Evolutionary conservation across 78 protist species (phyloP), one percentile per base, ranked within the genome.

Genomic region (Tieghemostelium lacteum): DNA sequence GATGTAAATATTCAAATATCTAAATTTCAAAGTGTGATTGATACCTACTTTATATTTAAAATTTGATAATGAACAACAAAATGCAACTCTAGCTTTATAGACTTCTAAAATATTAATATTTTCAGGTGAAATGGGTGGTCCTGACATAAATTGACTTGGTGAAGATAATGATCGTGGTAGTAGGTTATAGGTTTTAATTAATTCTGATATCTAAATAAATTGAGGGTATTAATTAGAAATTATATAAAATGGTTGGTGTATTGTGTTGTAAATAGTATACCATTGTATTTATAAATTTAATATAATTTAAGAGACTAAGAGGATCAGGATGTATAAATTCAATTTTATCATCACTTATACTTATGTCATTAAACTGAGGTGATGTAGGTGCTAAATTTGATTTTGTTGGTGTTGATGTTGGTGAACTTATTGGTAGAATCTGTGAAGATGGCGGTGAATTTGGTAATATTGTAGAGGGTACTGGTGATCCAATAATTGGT

Each of bases 61-160:
- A 42, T 39, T 39, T 28, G 89, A 83, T 8, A 83, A 33, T 5
- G 75, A 52, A 42, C 73, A 83, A 69, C 75, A 69, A 83, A 83
- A 83, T 36, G 77, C 52, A 14, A 83, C 89, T 69, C 89, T 66
- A 57, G 89, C n/a, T 67, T 83, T 83, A 58, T 55, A 83, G 29
- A 33, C 33, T 33, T 83, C 89, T 42, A 83, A 67, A 20, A 83
- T 69, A 28, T 54, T 45, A 49, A 83, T 40, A 58, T 69, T 55
- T 37, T 83, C 89, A 10, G 75, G 54, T 31, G 89, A 72, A 58
- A 83, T 83, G 19, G 89, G 89, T 83, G 89, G 89, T 31, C 89
- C 89, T 12, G 89, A 83, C 19, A 54, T 58, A 57, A n/a, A 83
- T 42, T 83, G 69, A 55, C 58, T 60, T 0, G 49, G 14, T 39